A percentile compares a stretch with the other conserved stretches of the same genome.
phyloP scores from a whole-genome alignment of 2,329 filamentous ascomycete genomes.

The Aspergillus fructus region DNA sequence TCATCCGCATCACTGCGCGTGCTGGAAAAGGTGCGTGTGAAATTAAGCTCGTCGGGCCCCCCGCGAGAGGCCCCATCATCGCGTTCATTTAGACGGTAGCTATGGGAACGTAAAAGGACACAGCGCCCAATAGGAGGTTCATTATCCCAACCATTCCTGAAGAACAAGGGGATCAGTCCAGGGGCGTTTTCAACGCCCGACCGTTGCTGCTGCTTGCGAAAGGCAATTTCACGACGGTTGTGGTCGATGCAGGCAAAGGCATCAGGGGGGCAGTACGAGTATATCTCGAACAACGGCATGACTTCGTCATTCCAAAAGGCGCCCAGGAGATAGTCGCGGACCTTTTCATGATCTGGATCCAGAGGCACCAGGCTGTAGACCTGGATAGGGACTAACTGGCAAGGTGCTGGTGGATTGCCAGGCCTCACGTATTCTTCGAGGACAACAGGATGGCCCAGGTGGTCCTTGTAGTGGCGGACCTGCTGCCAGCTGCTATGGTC shows the following conservation, averaged over 20 bases:
- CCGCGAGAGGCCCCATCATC: slow-evolving; percentile 8
- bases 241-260: slow-evolving; percentile 19
- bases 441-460: slow-evolving; percentile 17
- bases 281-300: slow-evolving; percentile 20
- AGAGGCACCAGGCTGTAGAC: slow-evolving; percentile 11
- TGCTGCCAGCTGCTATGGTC: slow-evolving; percentile 11
- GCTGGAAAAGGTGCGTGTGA: slow-evolving; percentile 18
- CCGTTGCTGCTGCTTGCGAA: slow-evolving; percentile 18
- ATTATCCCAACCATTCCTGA: neutral
- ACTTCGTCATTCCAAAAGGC: slow-evolving; percentile 11
- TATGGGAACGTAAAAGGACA: slow-evolving; percentile 15
- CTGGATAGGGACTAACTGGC: slow-evolving; percentile 7
- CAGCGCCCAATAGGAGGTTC: slow-evolving; percentile 13
- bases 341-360: neutral
- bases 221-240: slow-evolving; percentile 15
- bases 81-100: slow-evolving; percentile 15
- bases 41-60: slow-evolving; percentile 15
- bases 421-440: slow-evolving; percentile 15
- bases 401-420: slow-evolving; percentile 3
- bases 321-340: slow-evolving; percentile 17
- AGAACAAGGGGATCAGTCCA: slow-evolving; percentile 14
- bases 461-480: slow-evolving; percentile 15
- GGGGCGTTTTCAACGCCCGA: slow-evolving; percentile 5
- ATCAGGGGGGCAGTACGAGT: slow-evolving; percentile 18
- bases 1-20: neutral